These are phyloP conservation scores for Pyrenula aspistea DNA, from an alignment of 495 filamentous ascomycete genomes.

Conservation along the genomic window DNA sequence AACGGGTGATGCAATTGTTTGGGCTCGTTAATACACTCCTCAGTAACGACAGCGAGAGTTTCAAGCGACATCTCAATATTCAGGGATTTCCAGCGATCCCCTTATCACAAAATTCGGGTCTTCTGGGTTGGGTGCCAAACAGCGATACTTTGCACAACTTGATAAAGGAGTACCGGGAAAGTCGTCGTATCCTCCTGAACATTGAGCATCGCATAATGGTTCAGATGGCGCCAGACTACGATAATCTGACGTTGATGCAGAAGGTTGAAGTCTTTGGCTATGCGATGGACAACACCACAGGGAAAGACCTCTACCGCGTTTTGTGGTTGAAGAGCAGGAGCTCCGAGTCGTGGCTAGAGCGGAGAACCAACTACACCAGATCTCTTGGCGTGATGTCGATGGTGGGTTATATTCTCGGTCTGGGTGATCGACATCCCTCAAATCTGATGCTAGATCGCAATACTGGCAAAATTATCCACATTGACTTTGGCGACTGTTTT, in stretches of 20 bases:
- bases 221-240: conserved; percentile 98
- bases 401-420: conserved; percentile 95
- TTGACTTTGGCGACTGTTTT: conserved; percentile 99
- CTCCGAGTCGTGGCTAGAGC: conserved; percentile 93
- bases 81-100: conserved; percentile 92
- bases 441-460: conserved; percentile 94
- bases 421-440: conserved; percentile 92
- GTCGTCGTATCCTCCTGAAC: conserved; percentile 90
- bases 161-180: conserved; percentile 94
- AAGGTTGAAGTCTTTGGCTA: conserved; percentile 99
- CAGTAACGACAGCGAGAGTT: conserved; percentile 82
- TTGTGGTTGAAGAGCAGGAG: conserved; percentile 98
- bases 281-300: conserved; percentile 95
- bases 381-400: conserved; percentile 99
- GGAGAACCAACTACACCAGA: conserved; percentile 93
- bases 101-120: conserved; percentile 86
- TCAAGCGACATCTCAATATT: conserved; percentile 92
- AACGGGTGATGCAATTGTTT: conserved; percentile 98
- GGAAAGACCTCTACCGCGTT: conserved; percentile 94
- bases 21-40: conserved; percentile 91
- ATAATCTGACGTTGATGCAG: conserved; percentile 97
- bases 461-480: conserved; percentile 93
- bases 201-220: conserved; percentile 99
- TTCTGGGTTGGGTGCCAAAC: conserved; percentile 95
- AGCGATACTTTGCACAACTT: conserved; percentile 93